These are phyloP conservation scores for Monsonia emarginata DNA, from an alignment of 441 rosid species.

Conservation along the genomic window DNA sequence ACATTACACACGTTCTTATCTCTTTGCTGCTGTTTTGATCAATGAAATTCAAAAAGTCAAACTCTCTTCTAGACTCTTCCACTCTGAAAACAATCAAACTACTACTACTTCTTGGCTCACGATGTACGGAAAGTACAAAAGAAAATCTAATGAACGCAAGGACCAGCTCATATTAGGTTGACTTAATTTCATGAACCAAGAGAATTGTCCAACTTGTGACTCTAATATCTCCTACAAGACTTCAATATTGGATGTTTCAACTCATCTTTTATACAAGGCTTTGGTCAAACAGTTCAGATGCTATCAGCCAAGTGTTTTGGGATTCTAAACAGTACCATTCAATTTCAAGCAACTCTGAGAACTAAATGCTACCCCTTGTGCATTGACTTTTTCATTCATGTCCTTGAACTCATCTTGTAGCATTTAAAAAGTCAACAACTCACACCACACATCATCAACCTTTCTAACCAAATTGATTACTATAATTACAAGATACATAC, in stretches of 20 bases:
- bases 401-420: background rate
- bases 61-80: background rate
- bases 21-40: background rate
- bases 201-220: too few relatives aligned
- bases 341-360: background rate
- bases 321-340: background rate
- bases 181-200: background rate
- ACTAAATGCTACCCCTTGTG: background rate
- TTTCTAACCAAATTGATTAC: background rate
- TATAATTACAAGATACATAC: background rate
- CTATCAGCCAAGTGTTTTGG: background rate
- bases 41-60: background rate
- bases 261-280: background rate
- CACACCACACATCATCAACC: background rate
- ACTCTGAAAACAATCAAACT: background rate
- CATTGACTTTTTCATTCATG: background rate
- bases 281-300: background rate
- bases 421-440: background rate
- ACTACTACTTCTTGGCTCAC: background rate
- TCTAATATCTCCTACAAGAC: background rate
- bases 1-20: background rate
- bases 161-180: background rate
- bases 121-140: background rate
- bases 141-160: background rate
- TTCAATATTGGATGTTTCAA: background rate